These are phyloP conservation scores for Coffea humblotiana DNA, from an alignment of 305 asterid genomes.

Conservation along the genomic window DNA sequence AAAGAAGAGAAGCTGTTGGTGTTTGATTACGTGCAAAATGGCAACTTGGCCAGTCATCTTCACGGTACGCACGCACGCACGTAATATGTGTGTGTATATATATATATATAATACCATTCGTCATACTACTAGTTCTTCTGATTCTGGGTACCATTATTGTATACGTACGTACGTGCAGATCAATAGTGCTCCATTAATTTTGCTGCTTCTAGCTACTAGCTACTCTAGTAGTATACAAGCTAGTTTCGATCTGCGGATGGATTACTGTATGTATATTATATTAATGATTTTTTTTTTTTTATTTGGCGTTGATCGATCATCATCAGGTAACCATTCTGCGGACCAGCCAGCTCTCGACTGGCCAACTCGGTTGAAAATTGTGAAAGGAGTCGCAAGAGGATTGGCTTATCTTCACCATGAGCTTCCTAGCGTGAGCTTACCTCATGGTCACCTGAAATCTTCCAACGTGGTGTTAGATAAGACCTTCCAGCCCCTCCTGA, in stretches of 20 bases:
- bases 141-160: no score
- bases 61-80: conserved; percentile 52
- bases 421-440: conserved; percentile 40
- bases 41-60: conserved; percentile 63
- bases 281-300: no score
- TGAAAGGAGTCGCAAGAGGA: conserved; percentile 61
- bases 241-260: no score
- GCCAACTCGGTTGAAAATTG: conserved; percentile 51
- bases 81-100: no score
- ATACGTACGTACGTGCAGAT: no score
- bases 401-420: conserved; percentile 45
- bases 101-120: no score
- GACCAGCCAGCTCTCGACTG: conserved; percentile 47
- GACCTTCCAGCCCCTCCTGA: conserved; percentile 36
- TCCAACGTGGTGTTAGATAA: conserved; percentile 51
- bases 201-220: no score
- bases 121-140: no score
- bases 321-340: conserved; percentile 40
- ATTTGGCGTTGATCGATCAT: no score
- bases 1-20: conserved; percentile 65
- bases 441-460: conserved; percentile 69
- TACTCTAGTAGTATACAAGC: no score
- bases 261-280: no score
- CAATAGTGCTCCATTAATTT: no score
- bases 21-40: conserved; percentile 46